Conservation (phyloP, 2,329 filamentous ascomycete genomes). For the Corinectria fuckeliana region DNA sequence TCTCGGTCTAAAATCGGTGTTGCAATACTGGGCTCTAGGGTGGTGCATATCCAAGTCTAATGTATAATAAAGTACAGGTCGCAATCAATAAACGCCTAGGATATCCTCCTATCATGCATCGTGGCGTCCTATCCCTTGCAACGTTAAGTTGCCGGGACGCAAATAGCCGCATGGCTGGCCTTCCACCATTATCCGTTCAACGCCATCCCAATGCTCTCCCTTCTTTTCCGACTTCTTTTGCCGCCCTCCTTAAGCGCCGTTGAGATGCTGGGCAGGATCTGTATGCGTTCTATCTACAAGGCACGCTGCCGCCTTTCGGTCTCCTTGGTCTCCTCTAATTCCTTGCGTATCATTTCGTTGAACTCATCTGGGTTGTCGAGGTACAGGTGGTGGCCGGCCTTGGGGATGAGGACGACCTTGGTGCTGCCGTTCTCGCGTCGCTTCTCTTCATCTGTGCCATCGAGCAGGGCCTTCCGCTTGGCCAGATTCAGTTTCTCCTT, state of each 20-base stretch:
- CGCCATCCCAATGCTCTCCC: conserved; percentile 25
- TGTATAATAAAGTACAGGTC: neutral
- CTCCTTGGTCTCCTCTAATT: conserved; percentile 58
- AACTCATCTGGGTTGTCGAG: conserved; percentile 66
- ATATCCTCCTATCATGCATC: conserved; percentile 23
- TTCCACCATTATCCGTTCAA: conserved; percentile 20
- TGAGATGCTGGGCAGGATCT: neutral
- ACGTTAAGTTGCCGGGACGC: conserved; percentile 17
- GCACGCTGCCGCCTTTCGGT: conserved; percentile 37
- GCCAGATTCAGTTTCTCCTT: conserved; percentile 79
- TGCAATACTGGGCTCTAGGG: conserved; percentile 14
- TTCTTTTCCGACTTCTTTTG: neutral
- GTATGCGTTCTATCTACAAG: conserved; percentile 16
- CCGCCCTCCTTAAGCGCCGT: neutral
- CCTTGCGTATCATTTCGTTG: conserved; percentile 58
- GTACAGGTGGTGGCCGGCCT: conserved; percentile 66
- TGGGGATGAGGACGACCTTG: conserved; percentile 78
- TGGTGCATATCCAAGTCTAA: conserved; percentile 32
- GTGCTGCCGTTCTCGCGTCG: conserved; percentile 77
- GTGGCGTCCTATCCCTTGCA: conserved; percentile 16
- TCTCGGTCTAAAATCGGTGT: neutral
- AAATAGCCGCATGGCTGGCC: conserved; percentile 15
- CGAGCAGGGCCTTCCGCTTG: conserved; percentile 63
- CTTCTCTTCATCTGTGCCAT: conserved; percentile 72
- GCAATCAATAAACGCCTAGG: conserved; percentile 25